A percentile compares a stretch with the other conserved stretches of the same genome.
These are phyloP conservation scores for Arachis monticola DNA, from an alignment of 331 rosid species.

Conservation along the genomic window DNA sequence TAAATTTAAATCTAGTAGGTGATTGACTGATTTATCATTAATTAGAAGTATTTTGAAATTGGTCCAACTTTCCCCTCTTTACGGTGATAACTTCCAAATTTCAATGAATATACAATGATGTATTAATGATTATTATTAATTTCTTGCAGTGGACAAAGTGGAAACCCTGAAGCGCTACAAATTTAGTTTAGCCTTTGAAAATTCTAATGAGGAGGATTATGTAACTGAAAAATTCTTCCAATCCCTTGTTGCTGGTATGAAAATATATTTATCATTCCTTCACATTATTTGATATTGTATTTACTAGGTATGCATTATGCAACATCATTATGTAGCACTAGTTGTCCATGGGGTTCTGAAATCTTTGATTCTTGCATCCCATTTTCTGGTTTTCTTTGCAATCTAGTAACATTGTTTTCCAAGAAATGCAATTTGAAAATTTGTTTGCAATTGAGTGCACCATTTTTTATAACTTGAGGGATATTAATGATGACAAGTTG, in stretches of 20 bases:
- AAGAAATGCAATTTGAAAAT: slow-evolving; percentile 28
- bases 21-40: slow-evolving; percentile 15
- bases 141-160: slow-evolving; percentile 78
- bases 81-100: slow-evolving; percentile 27
- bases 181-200: slow-evolving; percentile 97
- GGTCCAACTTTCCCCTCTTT: not conserved
- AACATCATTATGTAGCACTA: slow-evolving; percentile 9
- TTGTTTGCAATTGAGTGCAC: slow-evolving; percentile 27
- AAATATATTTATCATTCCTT: slow-evolving; percentile 35
- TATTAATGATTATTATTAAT: slow-evolving; percentile 28
- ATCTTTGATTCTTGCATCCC: slow-evolving; percentile 22
- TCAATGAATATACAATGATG: slow-evolving; percentile 6
- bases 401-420: not conserved
- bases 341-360: slow-evolving; percentile 18
- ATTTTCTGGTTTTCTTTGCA: slow-evolving; percentile 14
- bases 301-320: slow-evolving; percentile 35
- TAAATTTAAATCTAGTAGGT: slow-evolving; percentile 17
- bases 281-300: slow-evolving; percentile 34
- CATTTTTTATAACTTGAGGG: slow-evolving; percentile 7
- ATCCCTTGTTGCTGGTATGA: slow-evolving; percentile 96
- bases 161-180: slow-evolving; percentile 83
- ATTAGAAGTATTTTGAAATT: slow-evolving; percentile 13
- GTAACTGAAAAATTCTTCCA: slow-evolving; percentile 98
- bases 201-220: slow-evolving; percentile 98
- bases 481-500: slow-evolving; percentile 5